Percentiles rank a stretch among this genome's conserved stretches.
Conservation (phyloP, 192 early-diverging fungal genomes). For the Entomortierella chlamydospora region DNA sequence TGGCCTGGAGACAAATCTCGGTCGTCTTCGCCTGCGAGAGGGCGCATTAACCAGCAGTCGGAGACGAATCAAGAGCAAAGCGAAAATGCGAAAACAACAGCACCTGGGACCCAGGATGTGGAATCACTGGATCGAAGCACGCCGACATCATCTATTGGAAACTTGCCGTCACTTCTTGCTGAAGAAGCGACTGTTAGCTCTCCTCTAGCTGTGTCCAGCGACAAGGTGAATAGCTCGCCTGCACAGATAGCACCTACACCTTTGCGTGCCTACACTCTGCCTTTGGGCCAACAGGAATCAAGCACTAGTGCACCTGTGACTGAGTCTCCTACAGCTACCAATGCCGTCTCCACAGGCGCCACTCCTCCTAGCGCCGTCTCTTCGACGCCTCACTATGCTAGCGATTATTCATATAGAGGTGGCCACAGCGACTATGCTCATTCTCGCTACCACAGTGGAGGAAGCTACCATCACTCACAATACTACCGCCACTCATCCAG, state of each 20-base stretch:
- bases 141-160: slow-evolving; percentile 8
- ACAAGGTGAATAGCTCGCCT: neutral
- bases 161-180: neutral
- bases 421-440: slow-evolving; percentile 29
- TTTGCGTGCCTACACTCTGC: slow-evolving; percentile 4
- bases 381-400: neutral
- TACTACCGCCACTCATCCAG: slow-evolving; percentile 37
- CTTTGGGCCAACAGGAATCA: neutral
- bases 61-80: neutral
- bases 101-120: neutral
- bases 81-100: neutral
- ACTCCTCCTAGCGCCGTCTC: neutral
- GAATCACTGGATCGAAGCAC: neutral
- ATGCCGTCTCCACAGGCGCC: neutral
- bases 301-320: neutral
- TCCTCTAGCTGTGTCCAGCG: neutral
- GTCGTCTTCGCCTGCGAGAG: slow-evolving; percentile 17
- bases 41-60: neutral
- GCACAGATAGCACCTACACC: slow-evolving; percentile 7
- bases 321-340: neutral
- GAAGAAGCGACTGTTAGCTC: slow-evolving; percentile 6
- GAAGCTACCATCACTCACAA: slow-evolving; percentile 18
- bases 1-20: slow-evolving; percentile 30
- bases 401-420: slow-evolving; percentile 13
- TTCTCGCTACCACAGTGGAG: slow-evolving; percentile 31